Base-by-base conservation (phyloP, 2,329 filamentous ascomycete species). In the Blastomyces parvus region DNA sequence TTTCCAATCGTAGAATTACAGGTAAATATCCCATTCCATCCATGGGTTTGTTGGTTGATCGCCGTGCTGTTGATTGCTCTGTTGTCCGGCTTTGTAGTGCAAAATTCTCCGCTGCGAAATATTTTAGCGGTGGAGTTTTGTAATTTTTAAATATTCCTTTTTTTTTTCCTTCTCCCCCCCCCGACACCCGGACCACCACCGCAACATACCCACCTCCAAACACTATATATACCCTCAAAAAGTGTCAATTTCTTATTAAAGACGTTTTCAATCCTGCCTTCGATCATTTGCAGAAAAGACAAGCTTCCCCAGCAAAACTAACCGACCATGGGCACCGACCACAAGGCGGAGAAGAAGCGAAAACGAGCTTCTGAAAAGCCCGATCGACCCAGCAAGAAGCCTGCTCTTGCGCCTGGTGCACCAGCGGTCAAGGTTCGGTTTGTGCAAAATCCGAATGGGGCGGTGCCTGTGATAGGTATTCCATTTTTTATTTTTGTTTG, bases 371-470 rank as follows among this genome's bases (percentile, higher is more conserved):
- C 77, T 4, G 77, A 78, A 59, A 74, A 73, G 50, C 74, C 73
- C 52, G 78, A 77, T 11, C 73, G 74, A 25, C 76, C 80, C 1
- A 80, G 73, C 69, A 83, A 83, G 68, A 83, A 81, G 72, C 67
- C 76, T 7, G 77, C 79, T 11, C 71, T 75, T 57, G 69, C 73
- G 44, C 70, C 74, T 61, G 70, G 73, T 33, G 69, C 75, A 33
- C 71, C 76, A 38, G 73, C 76, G 38, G 73, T 82, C 50, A 74
- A 73, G 57, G 77, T 82, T 57, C 76, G 78, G 64, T 70, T 81
- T 52, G 67, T 82, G 56, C 74, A 80, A 64, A 80, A 81, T 67
- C 71, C 78, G 63, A 78, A 77, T 68, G 75, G 76, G 62, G 72
- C 80, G 66, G 77, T 77, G 65, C 82, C 82, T 53, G 74, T 83